phyloP scores from a whole-genome alignment of 768 basidiomycete genomes.

The Kwoniella pini region DNA sequence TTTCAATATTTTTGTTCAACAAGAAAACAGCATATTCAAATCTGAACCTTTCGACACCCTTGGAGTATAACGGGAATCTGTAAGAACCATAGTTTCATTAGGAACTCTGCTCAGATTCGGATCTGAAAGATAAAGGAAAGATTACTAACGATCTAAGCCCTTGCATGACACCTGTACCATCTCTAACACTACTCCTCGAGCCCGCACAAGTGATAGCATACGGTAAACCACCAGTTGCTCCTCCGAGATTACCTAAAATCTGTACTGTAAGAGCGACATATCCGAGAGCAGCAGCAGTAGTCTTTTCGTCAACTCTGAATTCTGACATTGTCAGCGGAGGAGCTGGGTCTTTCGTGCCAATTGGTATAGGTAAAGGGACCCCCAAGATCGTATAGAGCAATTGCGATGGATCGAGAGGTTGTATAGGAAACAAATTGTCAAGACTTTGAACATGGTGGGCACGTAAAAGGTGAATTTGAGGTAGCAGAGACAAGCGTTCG shows the following conservation, averaged over 20 bases:
- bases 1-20: slow-evolving; percentile 94
- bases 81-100: background rate
- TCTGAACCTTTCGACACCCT: slow-evolving; percentile 91
- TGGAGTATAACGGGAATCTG: slow-evolving; percentile 93
- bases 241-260: slow-evolving; percentile 69
- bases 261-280: slow-evolving; percentile 86
- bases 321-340: slow-evolving; percentile 70
- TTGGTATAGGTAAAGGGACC: slow-evolving; percentile 87
- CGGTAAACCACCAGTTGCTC: slow-evolving; percentile 63
- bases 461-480: slow-evolving; percentile 56
- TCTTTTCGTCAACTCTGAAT: slow-evolving; percentile 66
- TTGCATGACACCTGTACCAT: slow-evolving; percentile 91
- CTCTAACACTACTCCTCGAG: slow-evolving; percentile 84
- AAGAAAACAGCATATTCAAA: slow-evolving; percentile 98
- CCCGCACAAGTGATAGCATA: slow-evolving; percentile 91
- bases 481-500: slow-evolving; percentile 59
- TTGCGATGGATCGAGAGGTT: slow-evolving; percentile 76
- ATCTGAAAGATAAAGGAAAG: slow-evolving; percentile 58
- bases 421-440: slow-evolving; percentile 82
- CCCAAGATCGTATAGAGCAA: slow-evolving; percentile 85
- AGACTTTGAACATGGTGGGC: slow-evolving; percentile 67
- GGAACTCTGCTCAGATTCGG: background rate
- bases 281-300: slow-evolving; percentile 84
- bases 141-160: slow-evolving; percentile 82
- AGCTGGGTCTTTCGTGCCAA: slow-evolving; percentile 71